Conservation (phyloP, 345 rosid genomes). For the Pseudoturritis turrita region DNA sequence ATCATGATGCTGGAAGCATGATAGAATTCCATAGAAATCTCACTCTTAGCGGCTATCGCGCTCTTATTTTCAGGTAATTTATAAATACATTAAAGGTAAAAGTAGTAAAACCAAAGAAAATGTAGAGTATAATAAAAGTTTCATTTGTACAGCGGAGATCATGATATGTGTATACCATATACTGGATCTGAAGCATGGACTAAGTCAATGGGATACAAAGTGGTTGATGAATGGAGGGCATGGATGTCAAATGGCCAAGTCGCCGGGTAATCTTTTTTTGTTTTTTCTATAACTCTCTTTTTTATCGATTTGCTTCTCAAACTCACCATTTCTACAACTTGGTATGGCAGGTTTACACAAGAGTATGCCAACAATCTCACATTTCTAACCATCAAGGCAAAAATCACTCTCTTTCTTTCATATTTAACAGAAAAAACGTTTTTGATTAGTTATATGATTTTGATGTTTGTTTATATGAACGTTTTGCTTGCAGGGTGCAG, state of each 20-base stretch:
- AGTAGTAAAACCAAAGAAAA: not conserved
- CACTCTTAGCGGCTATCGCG: constrained; percentile 60
- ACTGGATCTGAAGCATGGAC: constrained; percentile 96
- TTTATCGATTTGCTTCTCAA: not conserved
- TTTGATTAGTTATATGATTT: not conserved
- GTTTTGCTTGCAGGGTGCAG: constrained; percentile 61
- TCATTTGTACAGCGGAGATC: constrained; percentile 63
- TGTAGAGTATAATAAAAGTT: not conserved
- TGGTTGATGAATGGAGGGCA: constrained; percentile 80
- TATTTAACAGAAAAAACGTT: not conserved
- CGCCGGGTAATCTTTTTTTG: constrained; percentile 56
- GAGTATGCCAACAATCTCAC: constrained; percentile 79
- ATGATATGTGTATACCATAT: constrained; percentile 91
- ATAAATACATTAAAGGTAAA: no score
- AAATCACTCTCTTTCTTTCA: not conserved
- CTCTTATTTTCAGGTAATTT: constrained; percentile 72
- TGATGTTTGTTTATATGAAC: not conserved
- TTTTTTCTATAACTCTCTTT: not conserved
- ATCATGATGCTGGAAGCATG: constrained; percentile 76
- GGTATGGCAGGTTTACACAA: constrained; percentile 47
- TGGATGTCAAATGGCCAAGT: constrained; percentile 63
- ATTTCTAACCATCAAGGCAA: constrained; percentile 77
- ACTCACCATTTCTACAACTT: not conserved
- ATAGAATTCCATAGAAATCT: constrained; percentile 77
- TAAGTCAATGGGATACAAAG: constrained; percentile 62